Percentiles rank a stretch among this genome's conserved stretches.
Evolutionary conservation across 805 yeast species (phyloP).

Genomic region (Candida wancherniae): DNA sequence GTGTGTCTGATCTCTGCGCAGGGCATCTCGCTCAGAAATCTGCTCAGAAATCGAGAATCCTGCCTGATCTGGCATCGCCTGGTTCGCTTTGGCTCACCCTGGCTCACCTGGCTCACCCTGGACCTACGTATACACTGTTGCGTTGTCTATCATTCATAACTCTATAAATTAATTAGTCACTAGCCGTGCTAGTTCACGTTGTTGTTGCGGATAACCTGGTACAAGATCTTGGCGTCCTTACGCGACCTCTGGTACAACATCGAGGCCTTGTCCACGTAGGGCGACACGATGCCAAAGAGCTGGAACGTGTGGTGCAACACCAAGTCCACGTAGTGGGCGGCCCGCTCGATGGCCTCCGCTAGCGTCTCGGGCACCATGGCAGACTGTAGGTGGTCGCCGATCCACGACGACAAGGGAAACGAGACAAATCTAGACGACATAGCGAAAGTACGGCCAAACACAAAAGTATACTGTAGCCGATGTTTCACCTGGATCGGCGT

Average conservation of each 20-base stretch:
- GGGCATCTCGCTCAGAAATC: no score
- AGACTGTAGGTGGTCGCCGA: no score
- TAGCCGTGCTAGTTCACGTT: constrained; percentile 2
- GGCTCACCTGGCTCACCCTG: not conserved
- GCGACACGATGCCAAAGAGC: not conserved
- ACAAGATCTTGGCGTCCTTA: constrained; percentile 1
- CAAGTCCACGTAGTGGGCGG: not conserved
- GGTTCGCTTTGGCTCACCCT: not conserved
- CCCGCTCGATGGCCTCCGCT: no score
- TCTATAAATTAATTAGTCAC: not conserved
- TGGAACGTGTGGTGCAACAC: constrained; percentile 1
- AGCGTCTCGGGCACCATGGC: no score
- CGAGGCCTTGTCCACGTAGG: not conserved
- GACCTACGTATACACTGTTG: not conserved
- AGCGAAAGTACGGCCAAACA: no score
- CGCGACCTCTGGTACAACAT: constrained; percentile 1
- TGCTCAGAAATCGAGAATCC: no score
- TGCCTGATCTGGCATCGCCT: no score
- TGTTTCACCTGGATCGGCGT: no score
- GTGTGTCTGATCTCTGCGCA: no score
- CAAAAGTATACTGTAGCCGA: no score
- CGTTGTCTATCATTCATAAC: not conserved
- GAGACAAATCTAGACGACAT: no score
- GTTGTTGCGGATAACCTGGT: constrained; percentile 3
- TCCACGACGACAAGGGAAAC: no score